A percentile compares a stretch with the other conserved stretches of the same genome.
These are phyloP conservation scores for Rosa persica DNA, from an alignment of 306 rosid species.

Conservation along the genomic window DNA sequence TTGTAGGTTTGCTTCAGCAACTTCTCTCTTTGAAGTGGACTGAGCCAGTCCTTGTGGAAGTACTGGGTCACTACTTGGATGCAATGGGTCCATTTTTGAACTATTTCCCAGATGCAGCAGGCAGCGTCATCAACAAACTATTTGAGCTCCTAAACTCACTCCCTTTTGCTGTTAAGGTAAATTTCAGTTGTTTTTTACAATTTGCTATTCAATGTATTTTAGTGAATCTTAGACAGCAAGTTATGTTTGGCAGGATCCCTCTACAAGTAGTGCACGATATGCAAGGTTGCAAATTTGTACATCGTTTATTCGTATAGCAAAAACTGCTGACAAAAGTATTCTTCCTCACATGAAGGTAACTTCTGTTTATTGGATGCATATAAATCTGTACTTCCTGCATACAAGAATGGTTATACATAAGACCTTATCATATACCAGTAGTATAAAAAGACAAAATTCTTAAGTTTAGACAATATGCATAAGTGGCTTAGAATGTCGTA, in stretches of 20 bases:
- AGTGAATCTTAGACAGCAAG: conserved; percentile 19
- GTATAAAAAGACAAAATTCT: neutral
- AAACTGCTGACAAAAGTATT: conserved; percentile 85
- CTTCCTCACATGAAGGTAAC: conserved; percentile 98
- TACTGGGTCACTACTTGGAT: conserved; percentile 84
- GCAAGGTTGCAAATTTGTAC: conserved; percentile 94
- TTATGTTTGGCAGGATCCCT: conserved; percentile 62
- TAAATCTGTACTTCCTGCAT: neutral
- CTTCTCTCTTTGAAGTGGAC: conserved; percentile 85
- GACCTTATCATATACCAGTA: neutral
- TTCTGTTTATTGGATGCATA: neutral
- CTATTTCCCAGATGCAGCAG: conserved; percentile 85
- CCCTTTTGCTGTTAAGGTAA: conserved; percentile 69
- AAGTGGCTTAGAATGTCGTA: neutral
- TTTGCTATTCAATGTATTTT: conserved; percentile 15
- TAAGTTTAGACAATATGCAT: neutral
- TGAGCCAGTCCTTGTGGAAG: conserved; percentile 85
- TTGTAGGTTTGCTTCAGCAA: conserved; percentile 79
- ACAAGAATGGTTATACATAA: neutral
- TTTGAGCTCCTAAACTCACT: conserved; percentile 92
- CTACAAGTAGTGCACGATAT: conserved; percentile 69
- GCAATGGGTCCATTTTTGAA: conserved; percentile 91
- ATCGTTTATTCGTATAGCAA: conserved; percentile 92
- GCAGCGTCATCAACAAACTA: conserved; percentile 81
- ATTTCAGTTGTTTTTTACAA: conserved; percentile 22